These are phyloP conservation scores for Candida glaebosa DNA, from an alignment of 805 yeast genomes.

Conservation along the genomic window DNA sequence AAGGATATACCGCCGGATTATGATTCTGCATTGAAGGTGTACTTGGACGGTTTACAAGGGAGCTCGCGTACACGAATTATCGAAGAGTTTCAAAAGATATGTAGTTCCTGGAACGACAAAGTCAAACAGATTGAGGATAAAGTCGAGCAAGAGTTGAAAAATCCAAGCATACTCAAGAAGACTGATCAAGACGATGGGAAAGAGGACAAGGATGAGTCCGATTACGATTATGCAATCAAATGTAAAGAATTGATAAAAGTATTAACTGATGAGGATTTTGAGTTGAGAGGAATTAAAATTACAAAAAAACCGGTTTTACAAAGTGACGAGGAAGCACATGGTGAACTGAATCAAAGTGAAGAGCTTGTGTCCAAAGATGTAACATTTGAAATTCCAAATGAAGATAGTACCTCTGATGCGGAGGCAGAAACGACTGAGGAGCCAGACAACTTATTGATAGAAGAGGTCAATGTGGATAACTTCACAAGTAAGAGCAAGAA, in stretches of 20 bases:
- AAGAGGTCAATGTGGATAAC: slow-evolving; percentile 39
- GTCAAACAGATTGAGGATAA: slow-evolving; percentile 40
- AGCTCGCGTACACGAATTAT: slow-evolving; percentile 60
- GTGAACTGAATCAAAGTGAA: neutral
- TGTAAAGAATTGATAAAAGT: slow-evolving; percentile 34
- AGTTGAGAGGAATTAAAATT: slow-evolving; percentile 26
- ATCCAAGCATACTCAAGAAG: slow-evolving; percentile 11
- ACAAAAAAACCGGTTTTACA: slow-evolving; percentile 19
- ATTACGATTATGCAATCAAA: slow-evolving; percentile 38
- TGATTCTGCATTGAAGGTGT: slow-evolving; percentile 46
- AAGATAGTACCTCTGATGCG: no score
- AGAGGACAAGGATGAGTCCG: slow-evolving; percentile 18
- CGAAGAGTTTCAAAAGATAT: slow-evolving; percentile 43
- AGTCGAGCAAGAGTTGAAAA: slow-evolving; percentile 33
- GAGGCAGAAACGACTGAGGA: slow-evolving; percentile 3
- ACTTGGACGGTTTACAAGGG: slow-evolving; percentile 65
- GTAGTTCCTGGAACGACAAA: slow-evolving; percentile 55
- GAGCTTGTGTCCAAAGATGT: slow-evolving; percentile 3
- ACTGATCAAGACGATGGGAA: slow-evolving; percentile 17
- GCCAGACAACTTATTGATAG: slow-evolving; percentile 34
- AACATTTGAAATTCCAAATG: slow-evolving; percentile 8
- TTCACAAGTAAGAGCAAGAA: neutral
- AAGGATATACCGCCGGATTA: slow-evolving; percentile 50
- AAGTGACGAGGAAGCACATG: slow-evolving; percentile 4
- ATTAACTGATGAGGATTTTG: slow-evolving; percentile 33